Evolutionary conservation across 1,139 yeast genomes (phyloP), one percentile per base, ranked within the genome.

Genomic region (Protomyces macrosporus): DNA sequence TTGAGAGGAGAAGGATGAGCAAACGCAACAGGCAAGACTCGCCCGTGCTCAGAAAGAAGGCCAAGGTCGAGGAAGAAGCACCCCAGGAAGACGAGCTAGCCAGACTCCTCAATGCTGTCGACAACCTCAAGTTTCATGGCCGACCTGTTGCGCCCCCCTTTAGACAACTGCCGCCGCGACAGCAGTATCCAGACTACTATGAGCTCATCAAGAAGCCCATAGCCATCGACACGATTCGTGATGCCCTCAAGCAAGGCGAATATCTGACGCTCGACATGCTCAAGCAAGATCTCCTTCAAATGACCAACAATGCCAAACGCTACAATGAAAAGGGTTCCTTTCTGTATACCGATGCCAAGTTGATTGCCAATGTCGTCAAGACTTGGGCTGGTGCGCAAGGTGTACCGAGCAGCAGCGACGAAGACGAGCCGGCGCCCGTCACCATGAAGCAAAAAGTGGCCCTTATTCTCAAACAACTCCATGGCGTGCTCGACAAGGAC

Each of bases 321-420:
- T 91, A 90, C 74, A 91, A 91, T 71, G 95, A 90, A 71, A 96
- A 88, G 73, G 97, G 95, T 0, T 88, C 96, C 1, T 74, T 86
- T 66, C 90, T 91, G 30, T 88, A 85, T 71, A 81, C 83, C 66
- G 97, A 90, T 75, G 95, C 97, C 0, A 76, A 81, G 42, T 79
- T 76, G 32, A 60, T 60, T 6, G 53, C 58, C 4, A 51, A 52
- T 3, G 50, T 60, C 45, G 63, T 60, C 37, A 60, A 60, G 63
- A 42, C 50, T 32, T 60, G 58, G 58, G 37, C 53, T 16, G 53
- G 54, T 7, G 63, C 45, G 33, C 57, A 56, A 33, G 54, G 42
- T 52, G 55, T 45, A 34, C 35, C 35, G 40, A 45, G 54, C 12
- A 56, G 53, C 14, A 45, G 54, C 39, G 63, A 60, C 32, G 40